These are phyloP conservation scores for Trifolium repens DNA, from an alignment of 306 rosid genomes.

Conservation along the genomic window DNA sequence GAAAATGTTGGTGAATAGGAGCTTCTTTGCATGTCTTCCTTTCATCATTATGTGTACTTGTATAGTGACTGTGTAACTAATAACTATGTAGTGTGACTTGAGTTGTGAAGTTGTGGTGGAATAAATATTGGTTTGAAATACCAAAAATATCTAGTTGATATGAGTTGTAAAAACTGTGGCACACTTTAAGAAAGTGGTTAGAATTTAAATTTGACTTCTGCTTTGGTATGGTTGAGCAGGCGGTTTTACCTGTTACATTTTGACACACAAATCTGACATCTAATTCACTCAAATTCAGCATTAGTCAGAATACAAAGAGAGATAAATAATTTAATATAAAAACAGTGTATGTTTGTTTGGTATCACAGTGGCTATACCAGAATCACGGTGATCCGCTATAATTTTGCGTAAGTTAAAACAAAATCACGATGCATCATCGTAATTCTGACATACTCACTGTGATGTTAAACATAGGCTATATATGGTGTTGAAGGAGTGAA, in stretches of 20 bases:
- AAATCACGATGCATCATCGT: no score
- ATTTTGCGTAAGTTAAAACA: no score
- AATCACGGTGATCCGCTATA: no score
- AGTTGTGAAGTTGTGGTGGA: conserved; percentile 4
- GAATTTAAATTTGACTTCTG: neutral
- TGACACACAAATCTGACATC: neutral
- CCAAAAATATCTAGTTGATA: neutral
- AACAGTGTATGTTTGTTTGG: no score
- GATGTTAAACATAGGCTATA: no score
- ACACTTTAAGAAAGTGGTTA: neutral
- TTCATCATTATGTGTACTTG: neutral
- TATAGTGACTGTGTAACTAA: neutral
- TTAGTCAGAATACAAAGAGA: no score
- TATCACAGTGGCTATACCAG: no score
- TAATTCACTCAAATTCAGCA: neutral
- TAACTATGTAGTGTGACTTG: neutral
- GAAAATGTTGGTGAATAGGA: conserved; percentile 19
- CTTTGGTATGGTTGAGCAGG: neutral
- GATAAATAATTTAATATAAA: no score
- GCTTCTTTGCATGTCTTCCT: conserved; percentile 11
- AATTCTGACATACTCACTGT: no score
- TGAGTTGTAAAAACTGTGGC: neutral
- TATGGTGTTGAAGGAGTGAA: no score
- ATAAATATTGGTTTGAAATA: conserved; percentile 40
- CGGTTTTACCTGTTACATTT: neutral